Percentiles rank a stretch among this genome's conserved stretches.
These are phyloP conservation scores for Aspergillus versicolor DNA, from an alignment of 2,329 filamentous ascomycete species.

Conservation along the genomic window DNA sequence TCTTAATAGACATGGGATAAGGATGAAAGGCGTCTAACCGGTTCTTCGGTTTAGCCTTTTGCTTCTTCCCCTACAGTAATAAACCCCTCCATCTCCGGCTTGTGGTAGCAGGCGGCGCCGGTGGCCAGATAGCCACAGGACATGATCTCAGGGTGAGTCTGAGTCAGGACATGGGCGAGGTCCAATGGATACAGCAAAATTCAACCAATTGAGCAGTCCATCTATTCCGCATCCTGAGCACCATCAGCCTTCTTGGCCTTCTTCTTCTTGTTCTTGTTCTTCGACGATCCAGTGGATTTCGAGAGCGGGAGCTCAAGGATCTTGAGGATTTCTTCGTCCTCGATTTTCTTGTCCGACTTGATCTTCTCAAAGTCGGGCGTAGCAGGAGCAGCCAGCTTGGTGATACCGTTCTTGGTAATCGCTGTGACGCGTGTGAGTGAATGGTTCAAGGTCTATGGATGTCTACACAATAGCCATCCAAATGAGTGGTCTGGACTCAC, in stretches of 20 bases:
- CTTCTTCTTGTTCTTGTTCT: constrained; percentile 92
- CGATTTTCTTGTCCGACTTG: constrained; percentile 97
- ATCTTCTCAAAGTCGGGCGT: constrained; percentile 75
- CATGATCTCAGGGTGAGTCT: constrained; percentile 17
- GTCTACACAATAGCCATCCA: not conserved
- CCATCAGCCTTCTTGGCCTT: constrained; percentile 53
- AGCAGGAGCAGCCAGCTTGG: constrained; percentile 76
- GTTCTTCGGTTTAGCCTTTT: not conserved
- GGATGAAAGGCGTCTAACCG: not conserved
- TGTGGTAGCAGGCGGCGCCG: constrained; percentile 4
- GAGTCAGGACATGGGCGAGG: constrained; percentile 14
- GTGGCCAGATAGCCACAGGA: constrained; percentile 6
- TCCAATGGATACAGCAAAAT: constrained; percentile 16
- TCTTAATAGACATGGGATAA: constrained; percentile 3
- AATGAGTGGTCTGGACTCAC: constrained; percentile 57
- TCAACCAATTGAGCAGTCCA: constrained; percentile 15
- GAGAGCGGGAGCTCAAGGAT: constrained; percentile 84
- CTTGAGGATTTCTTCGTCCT: constrained; percentile 91
- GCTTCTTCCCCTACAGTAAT: not conserved
- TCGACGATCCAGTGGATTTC: constrained; percentile 64
- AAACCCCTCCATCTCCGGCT: constrained; percentile 3
- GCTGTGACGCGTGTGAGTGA: constrained; percentile 52
- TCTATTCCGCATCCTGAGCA: constrained; percentile 47
- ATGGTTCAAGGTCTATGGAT: not conserved
- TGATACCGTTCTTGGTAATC: constrained; percentile 96